Conservation (phyloP, 2,329 filamentous ascomycete genomes). For the Penicillium sp. region DNA sequence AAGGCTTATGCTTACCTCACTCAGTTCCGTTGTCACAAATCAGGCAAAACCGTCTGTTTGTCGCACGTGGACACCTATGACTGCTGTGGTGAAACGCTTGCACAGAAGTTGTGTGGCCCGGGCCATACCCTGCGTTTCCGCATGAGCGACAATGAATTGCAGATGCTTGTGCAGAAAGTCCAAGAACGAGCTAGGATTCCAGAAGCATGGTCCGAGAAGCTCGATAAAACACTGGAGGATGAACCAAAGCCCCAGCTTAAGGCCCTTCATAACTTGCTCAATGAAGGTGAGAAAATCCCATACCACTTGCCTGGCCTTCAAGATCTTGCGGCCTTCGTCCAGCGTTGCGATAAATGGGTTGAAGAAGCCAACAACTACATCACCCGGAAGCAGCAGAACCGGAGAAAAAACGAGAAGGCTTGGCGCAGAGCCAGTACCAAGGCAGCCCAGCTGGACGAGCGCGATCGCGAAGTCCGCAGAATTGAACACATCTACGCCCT, state of each 20-base stretch:
- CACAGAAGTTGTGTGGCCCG: slow-evolving; percentile 65
- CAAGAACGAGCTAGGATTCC: slow-evolving; percentile 82
- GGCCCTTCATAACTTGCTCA: slow-evolving; percentile 74
- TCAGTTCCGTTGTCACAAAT: slow-evolving; percentile 79
- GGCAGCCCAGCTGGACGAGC: slow-evolving; percentile 79
- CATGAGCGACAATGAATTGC: slow-evolving; percentile 69
- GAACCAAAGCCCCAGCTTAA: slow-evolving; percentile 83
- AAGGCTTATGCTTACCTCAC: slow-evolving; percentile 91
- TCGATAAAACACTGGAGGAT: slow-evolving; percentile 79
- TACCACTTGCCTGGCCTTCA: slow-evolving; percentile 81
- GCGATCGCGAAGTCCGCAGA: slow-evolving; percentile 78
- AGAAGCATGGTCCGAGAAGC: slow-evolving; percentile 86
- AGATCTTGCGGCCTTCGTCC: slow-evolving; percentile 83
- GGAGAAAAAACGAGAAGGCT: slow-evolving; percentile 87
- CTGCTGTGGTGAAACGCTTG: slow-evolving; percentile 70
- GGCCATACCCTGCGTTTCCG: slow-evolving; percentile 77
- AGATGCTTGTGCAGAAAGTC: slow-evolving; percentile 68
- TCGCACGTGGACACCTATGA: slow-evolving; percentile 75
- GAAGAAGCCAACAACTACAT: slow-evolving; percentile 96
- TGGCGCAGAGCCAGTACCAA: slow-evolving; percentile 73
- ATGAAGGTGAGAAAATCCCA: slow-evolving; percentile 94
- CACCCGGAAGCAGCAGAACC: slow-evolving; percentile 94
- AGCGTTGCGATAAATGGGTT: slow-evolving; percentile 95
- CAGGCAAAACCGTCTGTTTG: slow-evolving; percentile 79
- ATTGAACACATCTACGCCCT: slow-evolving; percentile 85